Base-by-base conservation (phyloP, 768 basidiomycete genomes). In the Suillus tomentosus region DNA sequence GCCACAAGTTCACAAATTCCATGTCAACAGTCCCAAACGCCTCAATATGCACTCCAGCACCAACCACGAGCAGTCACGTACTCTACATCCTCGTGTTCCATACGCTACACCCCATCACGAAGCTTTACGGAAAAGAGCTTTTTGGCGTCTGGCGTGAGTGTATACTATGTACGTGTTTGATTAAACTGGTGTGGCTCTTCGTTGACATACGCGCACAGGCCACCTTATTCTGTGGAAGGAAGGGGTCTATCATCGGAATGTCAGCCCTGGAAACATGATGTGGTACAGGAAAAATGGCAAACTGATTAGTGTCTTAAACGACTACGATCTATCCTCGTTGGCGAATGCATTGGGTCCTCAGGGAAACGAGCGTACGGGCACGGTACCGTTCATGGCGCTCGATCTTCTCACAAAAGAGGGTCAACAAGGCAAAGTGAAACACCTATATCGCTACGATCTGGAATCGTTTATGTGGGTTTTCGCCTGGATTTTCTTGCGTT, bases 81-180 rank as follows among this genome's bases (percentile, higher is more conserved):
- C 47, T 60, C 45, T 60, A 51, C 59, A 51, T 31, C 3, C 42
- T 31, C 13, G 27, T 54, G 31, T 60, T 54, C 45, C 45, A 9
- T 19, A 31, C 15, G 45, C 59, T 60, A 5, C 5, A n/a, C 3
- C 27, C 45, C 27, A 60, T 60, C 34, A 60, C 59, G 13, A 14
- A 31, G 7, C 59, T 60, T 13, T 6, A 22, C 2, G 27, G 34
- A 45, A 22, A 24, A 22, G 9, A 31, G 9, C 17, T 60, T 51
- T 51, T 60, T 14, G 50, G 15, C 14, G 24, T 9, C 7, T 51
- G 50, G 50, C 0, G 2, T 24, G 1, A 24, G 24, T 43, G 31
- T 55, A 51, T 51, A 1, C 7, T 53, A 3, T 60, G 59, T 60
- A 51, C 17, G 45, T 43, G 1, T 40, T 19, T 43, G 5, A 43